Conservation (phyloP, 176 grass and related monocot species). For the Calamus simplicifolius region DNA sequence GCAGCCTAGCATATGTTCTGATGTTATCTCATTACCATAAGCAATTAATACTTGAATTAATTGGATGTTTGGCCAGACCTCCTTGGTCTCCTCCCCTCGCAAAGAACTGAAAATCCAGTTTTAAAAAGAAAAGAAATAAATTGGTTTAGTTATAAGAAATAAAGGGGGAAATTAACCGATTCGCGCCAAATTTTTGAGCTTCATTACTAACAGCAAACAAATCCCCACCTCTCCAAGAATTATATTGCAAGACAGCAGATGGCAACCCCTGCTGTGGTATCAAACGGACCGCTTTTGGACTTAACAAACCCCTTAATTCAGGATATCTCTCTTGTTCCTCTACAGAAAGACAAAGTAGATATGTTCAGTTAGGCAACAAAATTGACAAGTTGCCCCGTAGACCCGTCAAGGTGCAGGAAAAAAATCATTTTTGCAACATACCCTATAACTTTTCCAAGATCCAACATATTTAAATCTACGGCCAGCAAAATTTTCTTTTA, state of each 20-base stretch:
- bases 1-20: too few species aligned
- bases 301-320: conserved; percentile 33
- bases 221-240: conserved; percentile 81
- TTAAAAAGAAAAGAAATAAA: background rate
- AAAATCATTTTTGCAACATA: too few species aligned
- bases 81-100: conserved; percentile 85
- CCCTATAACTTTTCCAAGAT: too few species aligned
- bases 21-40: too few species aligned
- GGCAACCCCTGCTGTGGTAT: conserved; percentile 19
- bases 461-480: too few species aligned
- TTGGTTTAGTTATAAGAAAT: background rate
- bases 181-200: conserved; percentile 78
- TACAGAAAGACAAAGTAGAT: conserved; percentile 9
- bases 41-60: conserved; percentile 84
- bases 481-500: too few species aligned
- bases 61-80: conserved; percentile 60
- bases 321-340: conserved; percentile 78
- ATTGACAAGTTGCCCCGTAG: too few species aligned
- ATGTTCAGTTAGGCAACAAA: too few species aligned
- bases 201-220: conserved; percentile 95
- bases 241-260: conserved; percentile 89
- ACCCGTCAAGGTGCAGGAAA: too few species aligned
- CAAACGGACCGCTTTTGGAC: too few species aligned
- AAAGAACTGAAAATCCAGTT: conserved; percentile 48
- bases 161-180: conserved; percentile 36